Conservation (phyloP, 345 rosid species). For the Kandelia obovata region DNA sequence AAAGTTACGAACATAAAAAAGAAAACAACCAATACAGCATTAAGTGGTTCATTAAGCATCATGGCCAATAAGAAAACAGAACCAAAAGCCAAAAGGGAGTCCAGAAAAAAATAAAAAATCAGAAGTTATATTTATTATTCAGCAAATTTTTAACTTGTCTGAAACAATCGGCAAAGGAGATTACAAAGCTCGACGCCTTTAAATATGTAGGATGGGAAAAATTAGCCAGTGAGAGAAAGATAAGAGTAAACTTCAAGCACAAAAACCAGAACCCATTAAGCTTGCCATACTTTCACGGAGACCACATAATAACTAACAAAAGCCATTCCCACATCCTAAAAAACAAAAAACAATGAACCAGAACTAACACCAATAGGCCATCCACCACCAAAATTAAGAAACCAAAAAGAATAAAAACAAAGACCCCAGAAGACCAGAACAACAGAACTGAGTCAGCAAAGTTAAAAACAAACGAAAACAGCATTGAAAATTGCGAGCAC, state of each 20-base stretch:
- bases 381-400: conserved; percentile 5
- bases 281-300: not conserved
- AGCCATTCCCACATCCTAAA: conserved; percentile 15
- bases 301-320: conserved; percentile 14
- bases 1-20: not conserved
- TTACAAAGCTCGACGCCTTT: not conserved
- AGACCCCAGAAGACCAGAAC: not conserved
- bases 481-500: not conserved
- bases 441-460: conserved; percentile 17
- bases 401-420: not conserved
- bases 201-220: not conserved
- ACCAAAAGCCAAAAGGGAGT: conserved; percentile 6
- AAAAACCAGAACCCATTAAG: conserved; percentile 10
- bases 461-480: conserved; percentile 14
- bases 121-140: not conserved
- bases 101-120: not conserved
- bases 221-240: conserved; percentile 2
- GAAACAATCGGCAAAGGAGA: not conserved
- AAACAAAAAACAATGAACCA: not conserved
- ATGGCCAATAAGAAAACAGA: conserved; percentile 26
- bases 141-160: not conserved
- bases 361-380: not conserved
- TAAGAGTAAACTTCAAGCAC: conserved; percentile 19
- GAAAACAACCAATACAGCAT: conserved; percentile 15
- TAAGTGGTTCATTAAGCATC: conserved; percentile 7